Evolutionary conservation across 352 stramenopile genomes (phyloP).

Genomic region (Globisporangium cederbergense): DNA sequence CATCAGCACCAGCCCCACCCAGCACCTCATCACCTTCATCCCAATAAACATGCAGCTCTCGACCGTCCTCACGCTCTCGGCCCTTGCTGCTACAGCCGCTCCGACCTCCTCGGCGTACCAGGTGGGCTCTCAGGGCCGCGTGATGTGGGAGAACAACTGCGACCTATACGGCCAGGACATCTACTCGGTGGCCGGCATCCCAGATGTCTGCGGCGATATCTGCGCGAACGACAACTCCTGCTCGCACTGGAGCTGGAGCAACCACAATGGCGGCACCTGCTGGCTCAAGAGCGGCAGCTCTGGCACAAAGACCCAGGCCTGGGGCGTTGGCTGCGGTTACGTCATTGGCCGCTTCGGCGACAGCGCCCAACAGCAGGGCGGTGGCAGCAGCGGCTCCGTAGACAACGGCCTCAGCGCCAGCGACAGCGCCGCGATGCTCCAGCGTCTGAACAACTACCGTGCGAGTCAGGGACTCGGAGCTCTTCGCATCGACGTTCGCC

Average conservation of each 20-base stretch:
- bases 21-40: neutral
- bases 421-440: conserved; percentile 42
- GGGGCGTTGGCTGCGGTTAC: conserved; percentile 36
- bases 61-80: conserved; percentile 12
- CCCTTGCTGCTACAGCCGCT: neutral
- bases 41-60: conserved; percentile 12
- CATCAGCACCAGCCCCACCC: neutral
- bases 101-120: conserved; percentile 7
- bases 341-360: conserved; percentile 33
- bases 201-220: conserved; percentile 17
- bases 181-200: conserved; percentile 16
- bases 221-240: conserved; percentile 16
- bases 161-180: conserved; percentile 19
- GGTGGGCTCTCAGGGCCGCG: conserved; percentile 11
- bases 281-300: conserved; percentile 41
- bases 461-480: conserved; percentile 27
- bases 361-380: conserved; percentile 10
- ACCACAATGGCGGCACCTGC: conserved; percentile 55
- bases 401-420: conserved; percentile 34
- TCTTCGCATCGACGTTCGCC: conserved; percentile 37
- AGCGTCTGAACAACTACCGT: conserved; percentile 48
- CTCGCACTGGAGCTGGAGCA: conserved; percentile 44
- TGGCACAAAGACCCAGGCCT: neutral
- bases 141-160: conserved; percentile 24
- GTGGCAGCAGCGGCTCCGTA: neutral